Conservation (phyloP, 2,329 filamentous ascomycete genomes). For the Cercospora citrullina region DNA sequence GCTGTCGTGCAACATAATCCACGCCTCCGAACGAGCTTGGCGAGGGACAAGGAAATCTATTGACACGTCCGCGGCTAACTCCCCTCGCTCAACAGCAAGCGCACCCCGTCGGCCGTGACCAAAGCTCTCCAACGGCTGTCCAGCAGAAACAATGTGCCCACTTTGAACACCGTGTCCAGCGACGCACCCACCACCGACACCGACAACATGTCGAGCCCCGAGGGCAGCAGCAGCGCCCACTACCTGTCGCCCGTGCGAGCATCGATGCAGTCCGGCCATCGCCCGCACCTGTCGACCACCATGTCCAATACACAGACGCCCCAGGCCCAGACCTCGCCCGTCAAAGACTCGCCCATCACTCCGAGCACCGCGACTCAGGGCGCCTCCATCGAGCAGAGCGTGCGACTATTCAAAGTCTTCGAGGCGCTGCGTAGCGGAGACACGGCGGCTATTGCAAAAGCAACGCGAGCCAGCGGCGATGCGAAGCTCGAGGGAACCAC, state of each 20-base stretch:
- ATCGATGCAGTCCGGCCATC: constrained; percentile 32
- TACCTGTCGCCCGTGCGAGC: constrained; percentile 26
- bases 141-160: constrained; percentile 46
- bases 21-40: neutral
- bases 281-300: constrained; percentile 40
- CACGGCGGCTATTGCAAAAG: constrained; percentile 83
- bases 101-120: constrained; percentile 54
- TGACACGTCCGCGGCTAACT: neutral
- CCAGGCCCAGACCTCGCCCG: constrained; percentile 24
- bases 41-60: neutral
- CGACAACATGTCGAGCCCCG: constrained; percentile 20
- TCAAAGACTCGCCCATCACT: constrained; percentile 25
- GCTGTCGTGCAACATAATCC: neutral
- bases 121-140: constrained; percentile 56
- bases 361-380: constrained; percentile 37
- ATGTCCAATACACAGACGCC: constrained; percentile 35
- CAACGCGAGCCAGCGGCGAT: constrained; percentile 59
- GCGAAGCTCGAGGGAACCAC: constrained; percentile 73
- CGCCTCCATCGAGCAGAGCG: constrained; percentile 78
- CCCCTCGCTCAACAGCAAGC: constrained; percentile 40
- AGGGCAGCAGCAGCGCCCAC: constrained; percentile 23
- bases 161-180: constrained; percentile 24
- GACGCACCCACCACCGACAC: constrained; percentile 11
- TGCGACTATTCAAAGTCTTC: constrained; percentile 90
- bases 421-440: constrained; percentile 90